Evolutionary conservation across 257 asterid genomes (phyloP).

Genomic region (Sherardia arvensis): DNA sequence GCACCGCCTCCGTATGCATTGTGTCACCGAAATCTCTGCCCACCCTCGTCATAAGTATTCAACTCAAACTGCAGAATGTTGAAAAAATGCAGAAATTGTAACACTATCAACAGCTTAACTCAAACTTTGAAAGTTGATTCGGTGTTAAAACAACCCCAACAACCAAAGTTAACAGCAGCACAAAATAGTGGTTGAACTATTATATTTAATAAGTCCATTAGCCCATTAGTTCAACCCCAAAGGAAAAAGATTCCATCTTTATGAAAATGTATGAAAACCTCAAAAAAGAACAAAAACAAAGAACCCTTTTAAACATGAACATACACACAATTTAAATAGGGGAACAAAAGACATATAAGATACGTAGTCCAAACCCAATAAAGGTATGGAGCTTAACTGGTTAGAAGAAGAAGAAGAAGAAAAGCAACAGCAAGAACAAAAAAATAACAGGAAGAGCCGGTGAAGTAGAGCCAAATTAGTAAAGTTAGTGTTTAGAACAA

Average conservation of each 20-base stretch:
- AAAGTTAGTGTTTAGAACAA: constrained; percentile 14
- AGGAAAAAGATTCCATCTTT: constrained; percentile 9
- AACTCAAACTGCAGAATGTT: constrained; percentile 17
- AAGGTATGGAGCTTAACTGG: not conserved
- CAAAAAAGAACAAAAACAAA: not conserved
- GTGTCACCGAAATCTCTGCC: constrained; percentile 70
- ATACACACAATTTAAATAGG: not conserved
- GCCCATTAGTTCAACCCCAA: constrained; percentile 9
- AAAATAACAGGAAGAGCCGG: constrained; percentile 11
- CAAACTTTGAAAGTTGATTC: not conserved
- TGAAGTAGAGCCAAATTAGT: constrained; percentile 2
- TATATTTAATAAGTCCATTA: not conserved
- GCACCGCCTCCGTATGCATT: constrained; percentile 64
- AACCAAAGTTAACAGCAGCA: constrained; percentile 2
- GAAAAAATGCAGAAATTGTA: not conserved
- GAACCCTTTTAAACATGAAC: not conserved
- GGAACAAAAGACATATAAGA: not conserved
- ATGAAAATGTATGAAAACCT: not conserved
- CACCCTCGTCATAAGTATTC: constrained; percentile 59
- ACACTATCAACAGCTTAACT: not conserved
- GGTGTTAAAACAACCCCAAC: constrained; percentile 10
- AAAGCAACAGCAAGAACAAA: constrained; percentile 1
- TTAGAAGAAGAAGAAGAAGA: too few relatives aligned
- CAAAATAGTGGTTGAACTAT: not conserved
- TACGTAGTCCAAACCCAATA: constrained; percentile 16